Conservation (phyloP, 495 filamentous ascomycete genomes). For the Oleoguttula mirabilis region DNA sequence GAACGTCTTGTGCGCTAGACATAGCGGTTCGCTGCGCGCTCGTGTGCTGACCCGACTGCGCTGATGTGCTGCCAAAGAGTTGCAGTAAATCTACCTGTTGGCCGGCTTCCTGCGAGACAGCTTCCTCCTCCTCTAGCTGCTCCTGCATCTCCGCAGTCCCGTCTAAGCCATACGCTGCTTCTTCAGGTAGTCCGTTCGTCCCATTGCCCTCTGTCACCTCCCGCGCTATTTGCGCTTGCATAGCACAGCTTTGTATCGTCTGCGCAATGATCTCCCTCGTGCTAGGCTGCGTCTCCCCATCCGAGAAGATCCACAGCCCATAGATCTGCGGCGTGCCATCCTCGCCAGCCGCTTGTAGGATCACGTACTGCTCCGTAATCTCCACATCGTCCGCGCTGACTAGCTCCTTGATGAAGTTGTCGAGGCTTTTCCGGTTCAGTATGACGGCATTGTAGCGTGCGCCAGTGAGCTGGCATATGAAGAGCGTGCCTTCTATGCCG, state of each 20-base stretch:
- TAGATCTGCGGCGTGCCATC: slow-evolving; percentile 32
- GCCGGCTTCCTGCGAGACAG: slow-evolving; percentile 2
- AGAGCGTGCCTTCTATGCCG: slow-evolving; percentile 67
- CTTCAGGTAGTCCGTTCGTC: slow-evolving; percentile 30
- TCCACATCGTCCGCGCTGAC: slow-evolving; percentile 44
- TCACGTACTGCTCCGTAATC: slow-evolving; percentile 49
- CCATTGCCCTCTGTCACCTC: slow-evolving; percentile 15
- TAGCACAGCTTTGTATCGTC: slow-evolving; percentile 45
- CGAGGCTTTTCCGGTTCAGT: slow-evolving; percentile 47
- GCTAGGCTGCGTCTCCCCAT: slow-evolving; percentile 23
- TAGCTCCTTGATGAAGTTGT: slow-evolving; percentile 46
- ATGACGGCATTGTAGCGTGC: slow-evolving; percentile 46
- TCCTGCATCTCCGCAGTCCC: slow-evolving; percentile 2
- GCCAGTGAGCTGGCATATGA: slow-evolving; percentile 47
- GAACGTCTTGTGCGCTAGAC: no score
- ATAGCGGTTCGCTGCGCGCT: no score
- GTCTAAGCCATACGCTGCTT: slow-evolving; percentile 14
- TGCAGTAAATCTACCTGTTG: slow-evolving; percentile 11
- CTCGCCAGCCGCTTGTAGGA: slow-evolving; percentile 35
- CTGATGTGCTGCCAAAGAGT: slow-evolving; percentile 14
- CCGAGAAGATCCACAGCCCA: slow-evolving; percentile 55
- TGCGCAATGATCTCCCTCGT: slow-evolving; percentile 42
- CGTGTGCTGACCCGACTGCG: no score
- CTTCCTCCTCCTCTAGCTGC: slow-evolving; percentile 8
- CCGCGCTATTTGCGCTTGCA: slow-evolving; percentile 37